A percentile compares a stretch with the other conserved stretches of the same genome.
Conservation (phyloP, 495 filamentous ascomycete genomes). For the Daldinia concentrica region DNA sequence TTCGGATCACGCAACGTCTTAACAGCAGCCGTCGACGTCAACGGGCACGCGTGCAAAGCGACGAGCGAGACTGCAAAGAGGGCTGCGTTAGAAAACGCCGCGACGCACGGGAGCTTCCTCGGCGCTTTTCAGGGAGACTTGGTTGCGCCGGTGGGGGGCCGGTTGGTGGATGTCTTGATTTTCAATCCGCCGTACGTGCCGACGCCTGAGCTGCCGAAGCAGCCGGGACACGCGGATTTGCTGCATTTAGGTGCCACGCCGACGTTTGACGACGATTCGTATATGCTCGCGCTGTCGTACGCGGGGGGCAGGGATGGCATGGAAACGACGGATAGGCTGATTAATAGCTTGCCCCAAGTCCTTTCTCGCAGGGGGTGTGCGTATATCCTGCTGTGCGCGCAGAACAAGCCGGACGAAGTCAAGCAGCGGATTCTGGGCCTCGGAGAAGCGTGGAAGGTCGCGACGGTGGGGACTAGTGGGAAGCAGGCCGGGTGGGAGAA, state of each 20-base stretch:
- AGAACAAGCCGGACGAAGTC: constrained; percentile 83
- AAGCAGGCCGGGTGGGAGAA: constrained; percentile 92
- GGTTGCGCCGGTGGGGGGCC: constrained; percentile 60
- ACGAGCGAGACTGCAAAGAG: constrained; percentile 67
- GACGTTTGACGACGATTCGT: constrained; percentile 75
- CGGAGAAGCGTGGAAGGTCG: constrained; percentile 70
- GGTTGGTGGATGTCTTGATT: constrained; percentile 79
- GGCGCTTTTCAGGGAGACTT: constrained; percentile 74
- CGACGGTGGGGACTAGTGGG: constrained; percentile 85
- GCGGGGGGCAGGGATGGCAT: constrained; percentile 91
- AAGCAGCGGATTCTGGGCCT: constrained; percentile 68
- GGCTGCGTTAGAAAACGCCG: constrained; percentile 56
- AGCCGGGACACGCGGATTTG: constrained; percentile 39
- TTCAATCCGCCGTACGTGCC: constrained; percentile 99
- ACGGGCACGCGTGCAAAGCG: constrained; percentile 78
- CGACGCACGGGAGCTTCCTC: constrained; percentile 58
- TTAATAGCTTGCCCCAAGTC: constrained; percentile 70
- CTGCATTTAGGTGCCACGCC: constrained; percentile 30
- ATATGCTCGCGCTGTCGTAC: constrained; percentile 84
- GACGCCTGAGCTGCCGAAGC: constrained; percentile 71
- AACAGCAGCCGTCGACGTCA: constrained; percentile 81
- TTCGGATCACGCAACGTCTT: constrained; percentile 77
- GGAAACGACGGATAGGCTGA: constrained; percentile 84
- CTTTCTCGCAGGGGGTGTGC: constrained; percentile 78
- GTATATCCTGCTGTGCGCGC: constrained; percentile 87